Evolutionary conservation across 2,329 filamentous ascomycete genomes (phyloP).

Genomic region (Scortechinia acanthostroma): DNA sequence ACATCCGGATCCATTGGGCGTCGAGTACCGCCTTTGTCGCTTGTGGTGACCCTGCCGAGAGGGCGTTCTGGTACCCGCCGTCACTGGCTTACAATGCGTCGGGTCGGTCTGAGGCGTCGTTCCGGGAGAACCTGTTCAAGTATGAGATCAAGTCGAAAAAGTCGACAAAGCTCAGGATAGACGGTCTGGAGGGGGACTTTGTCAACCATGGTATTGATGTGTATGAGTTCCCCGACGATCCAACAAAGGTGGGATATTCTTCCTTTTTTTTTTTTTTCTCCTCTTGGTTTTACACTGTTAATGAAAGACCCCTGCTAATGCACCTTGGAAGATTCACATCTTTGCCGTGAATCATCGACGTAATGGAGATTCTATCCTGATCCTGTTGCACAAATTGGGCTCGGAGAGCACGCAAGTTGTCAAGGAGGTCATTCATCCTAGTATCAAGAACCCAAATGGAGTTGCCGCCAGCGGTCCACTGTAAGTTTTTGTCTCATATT

Average conservation of each 20-base stretch:
- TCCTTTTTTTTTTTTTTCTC: too few species aligned
- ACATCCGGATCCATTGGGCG: too few species aligned
- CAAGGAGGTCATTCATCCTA: too few species aligned
- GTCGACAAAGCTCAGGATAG: slow-evolving; percentile 2
- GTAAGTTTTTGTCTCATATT: too few species aligned
- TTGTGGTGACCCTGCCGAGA: slow-evolving; percentile 2
- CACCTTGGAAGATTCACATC: too few species aligned
- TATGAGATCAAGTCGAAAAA: neutral
- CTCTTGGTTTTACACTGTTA: slow-evolving; percentile 4
- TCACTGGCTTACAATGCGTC: neutral
- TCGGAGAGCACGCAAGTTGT: too few species aligned
- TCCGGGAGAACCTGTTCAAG: slow-evolving; percentile 3
- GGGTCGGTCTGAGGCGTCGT: neutral
- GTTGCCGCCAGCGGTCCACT: too few species aligned
- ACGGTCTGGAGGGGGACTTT: slow-evolving; percentile 2
- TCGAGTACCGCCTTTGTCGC: slow-evolving; percentile 2
- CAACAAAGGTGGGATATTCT: slow-evolving; percentile 3
- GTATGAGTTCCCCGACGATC: neutral
- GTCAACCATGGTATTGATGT: slow-evolving; percentile 3
- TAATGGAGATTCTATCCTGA: too few species aligned
- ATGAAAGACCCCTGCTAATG: slow-evolving; percentile 2
- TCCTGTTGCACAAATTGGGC: too few species aligned
- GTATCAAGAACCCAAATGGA: too few species aligned
- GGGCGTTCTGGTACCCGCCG: slow-evolving; percentile 2
- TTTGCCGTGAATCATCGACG: too few species aligned